Percentiles rank a stretch among this genome's conserved stretches.
Evolutionary conservation across 331 rosid species (phyloP).

Genomic region (Rhamnella rubrinervis): DNA sequence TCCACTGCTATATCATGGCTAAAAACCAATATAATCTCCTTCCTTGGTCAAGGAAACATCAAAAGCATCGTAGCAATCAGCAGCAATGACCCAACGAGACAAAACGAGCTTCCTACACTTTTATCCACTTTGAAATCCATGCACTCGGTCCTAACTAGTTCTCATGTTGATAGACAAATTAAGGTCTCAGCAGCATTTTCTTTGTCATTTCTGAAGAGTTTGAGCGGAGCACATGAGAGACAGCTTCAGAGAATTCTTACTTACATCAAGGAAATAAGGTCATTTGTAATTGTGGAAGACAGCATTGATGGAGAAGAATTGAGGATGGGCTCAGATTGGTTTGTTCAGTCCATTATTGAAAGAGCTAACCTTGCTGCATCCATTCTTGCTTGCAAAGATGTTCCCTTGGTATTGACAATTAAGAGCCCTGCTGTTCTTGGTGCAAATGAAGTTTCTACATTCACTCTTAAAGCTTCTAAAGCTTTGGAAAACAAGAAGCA

Average conservation of each 20-base stretch:
- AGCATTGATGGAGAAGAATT: constrained; percentile 39
- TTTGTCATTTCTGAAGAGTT: constrained; percentile 40
- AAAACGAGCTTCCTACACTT: constrained; percentile 35
- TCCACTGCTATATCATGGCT: constrained; percentile 37
- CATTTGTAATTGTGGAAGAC: constrained; percentile 52
- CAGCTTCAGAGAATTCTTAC: constrained; percentile 35
- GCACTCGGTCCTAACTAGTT: constrained; percentile 37
- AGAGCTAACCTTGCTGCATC: constrained; percentile 44
- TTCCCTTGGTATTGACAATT: constrained; percentile 47
- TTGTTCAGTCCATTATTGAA: constrained; percentile 37
- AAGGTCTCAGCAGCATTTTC: constrained; percentile 62
- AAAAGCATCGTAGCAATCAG: constrained; percentile 41
- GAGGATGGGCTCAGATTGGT: constrained; percentile 34
- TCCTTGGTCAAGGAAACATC: constrained; percentile 38
- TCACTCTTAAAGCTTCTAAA: constrained; percentile 36
- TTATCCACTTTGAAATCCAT: constrained; percentile 38
- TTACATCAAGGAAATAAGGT: constrained; percentile 40
- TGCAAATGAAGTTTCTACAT: constrained; percentile 42
- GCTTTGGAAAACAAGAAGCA: constrained; percentile 39
- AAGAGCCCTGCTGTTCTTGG: constrained; percentile 38
- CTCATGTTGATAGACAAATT: constrained; percentile 30
- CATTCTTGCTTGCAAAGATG: constrained; percentile 41
- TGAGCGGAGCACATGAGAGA: constrained; percentile 31
- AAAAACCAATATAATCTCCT: constrained; percentile 34
- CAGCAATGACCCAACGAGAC: constrained; percentile 29